These are phyloP conservation scores for Conticribra guillardii DNA, from an alignment of 108 stramenopile species.

Conservation along the genomic window DNA sequence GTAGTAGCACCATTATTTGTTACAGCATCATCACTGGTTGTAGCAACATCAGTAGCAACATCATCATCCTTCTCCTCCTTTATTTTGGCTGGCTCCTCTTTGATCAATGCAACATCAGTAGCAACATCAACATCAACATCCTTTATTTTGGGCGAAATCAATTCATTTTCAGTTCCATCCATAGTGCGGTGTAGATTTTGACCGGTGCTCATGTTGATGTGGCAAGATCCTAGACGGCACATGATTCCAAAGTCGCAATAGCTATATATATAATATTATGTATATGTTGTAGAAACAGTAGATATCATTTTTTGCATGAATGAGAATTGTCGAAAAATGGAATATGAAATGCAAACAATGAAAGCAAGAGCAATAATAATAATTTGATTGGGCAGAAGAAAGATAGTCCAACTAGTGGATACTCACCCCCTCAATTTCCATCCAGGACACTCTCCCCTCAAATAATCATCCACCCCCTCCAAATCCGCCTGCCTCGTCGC, in stretches of 20 bases:
- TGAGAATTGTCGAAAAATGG: background rate
- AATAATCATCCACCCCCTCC: slow-evolving; percentile 46
- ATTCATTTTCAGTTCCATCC: slow-evolving; percentile 30
- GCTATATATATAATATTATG: slow-evolving; percentile 32
- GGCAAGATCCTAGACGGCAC: slow-evolving; percentile 70
- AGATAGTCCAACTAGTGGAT: slow-evolving; percentile 54
- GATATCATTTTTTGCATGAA: too few relatives aligned
- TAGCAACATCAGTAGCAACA: background rate
- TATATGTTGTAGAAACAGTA: too few relatives aligned
- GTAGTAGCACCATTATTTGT: too few relatives aligned
- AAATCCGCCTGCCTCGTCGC: slow-evolving; percentile 65
- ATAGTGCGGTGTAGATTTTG: slow-evolving; percentile 55
- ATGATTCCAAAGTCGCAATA: slow-evolving; percentile 76
- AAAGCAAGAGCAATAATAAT: too few relatives aligned
- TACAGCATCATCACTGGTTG: too few relatives aligned
- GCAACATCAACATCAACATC: background rate
- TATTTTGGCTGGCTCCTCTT: slow-evolving; percentile 8
- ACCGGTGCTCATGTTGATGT: slow-evolving; percentile 76
- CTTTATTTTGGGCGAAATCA: slow-evolving; percentile 10
- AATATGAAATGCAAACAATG: slow-evolving; percentile 23
- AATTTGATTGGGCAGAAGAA: too few relatives aligned
- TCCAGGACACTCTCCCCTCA: slow-evolving; percentile 35
- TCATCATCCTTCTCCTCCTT: slow-evolving; percentile 21
- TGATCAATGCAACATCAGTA: background rate
- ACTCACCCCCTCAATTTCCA: slow-evolving; percentile 53